These are phyloP conservation scores for Lachancea mirantina DNA, from an alignment of 805 yeast genomes.

Conservation along the genomic window DNA sequence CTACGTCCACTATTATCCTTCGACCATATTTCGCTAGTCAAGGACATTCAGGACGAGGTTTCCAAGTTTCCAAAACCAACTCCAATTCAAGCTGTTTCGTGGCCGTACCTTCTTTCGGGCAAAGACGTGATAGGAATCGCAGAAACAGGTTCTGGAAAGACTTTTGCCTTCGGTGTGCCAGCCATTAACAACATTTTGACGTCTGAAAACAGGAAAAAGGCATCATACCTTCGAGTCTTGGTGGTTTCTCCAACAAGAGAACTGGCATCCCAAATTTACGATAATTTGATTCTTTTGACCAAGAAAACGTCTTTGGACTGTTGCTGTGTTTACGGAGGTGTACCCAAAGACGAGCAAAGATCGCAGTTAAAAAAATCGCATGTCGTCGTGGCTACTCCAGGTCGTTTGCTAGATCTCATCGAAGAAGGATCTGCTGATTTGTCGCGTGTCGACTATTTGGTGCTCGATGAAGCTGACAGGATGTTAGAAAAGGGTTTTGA, in stretches of 20 bases:
- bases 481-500: conserved; percentile 98
- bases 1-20: conserved; percentile 69
- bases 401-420: conserved; percentile 83
- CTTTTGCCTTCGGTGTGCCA: conserved; percentile 96
- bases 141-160: conserved; percentile 97
- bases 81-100: conserved; percentile 88
- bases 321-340: conserved; percentile 95
- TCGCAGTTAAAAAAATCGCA: conserved; percentile 56
- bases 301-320: conserved; percentile 56
- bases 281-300: conserved; percentile 63
- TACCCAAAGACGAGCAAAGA: conserved; percentile 89
- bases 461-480: conserved; percentile 96
- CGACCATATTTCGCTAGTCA: conserved; percentile 48
- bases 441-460: conserved; percentile 62
- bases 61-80: conserved; percentile 82
- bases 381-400: conserved; percentile 96
- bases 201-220: conserved; percentile 17
- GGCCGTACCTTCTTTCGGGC: conserved; percentile 80
- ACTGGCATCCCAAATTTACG: conserved; percentile 88
- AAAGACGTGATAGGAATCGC: conserved; percentile 95
- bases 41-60: conserved; percentile 52
- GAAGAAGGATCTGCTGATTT: conserved; percentile 80
- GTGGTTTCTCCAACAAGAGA: conserved; percentile 97
- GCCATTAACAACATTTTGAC: conserved; percentile 66
- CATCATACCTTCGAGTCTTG: conserved; percentile 59